Conservation (phyloP, 768 basidiomycete species). For the Lactarius sanguifluus region DNA sequence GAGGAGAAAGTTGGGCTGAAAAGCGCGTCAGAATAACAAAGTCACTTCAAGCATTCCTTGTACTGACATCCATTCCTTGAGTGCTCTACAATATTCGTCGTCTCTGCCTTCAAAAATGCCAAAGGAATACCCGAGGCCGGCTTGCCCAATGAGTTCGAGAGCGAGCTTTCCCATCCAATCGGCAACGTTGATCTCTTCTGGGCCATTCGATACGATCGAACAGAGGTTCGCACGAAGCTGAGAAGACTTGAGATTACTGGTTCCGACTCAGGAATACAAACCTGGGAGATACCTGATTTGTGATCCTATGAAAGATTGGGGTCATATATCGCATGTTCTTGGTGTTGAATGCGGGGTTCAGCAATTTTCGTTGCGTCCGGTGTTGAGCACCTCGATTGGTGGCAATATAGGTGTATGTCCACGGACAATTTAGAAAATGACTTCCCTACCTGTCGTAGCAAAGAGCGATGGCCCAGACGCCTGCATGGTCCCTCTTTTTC, state of each 20-base stretch:
- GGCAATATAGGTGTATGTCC: not conserved
- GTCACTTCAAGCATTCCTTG: too few species aligned
- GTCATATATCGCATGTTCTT: constrained; percentile 30
- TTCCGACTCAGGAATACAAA: not conserved
- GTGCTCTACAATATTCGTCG: not conserved
- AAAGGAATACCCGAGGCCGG: constrained; percentile 32
- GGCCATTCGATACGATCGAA: not conserved
- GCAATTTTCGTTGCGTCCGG: constrained; percentile 18
- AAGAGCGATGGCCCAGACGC: not conserved
- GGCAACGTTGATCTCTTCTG: constrained; percentile 26
- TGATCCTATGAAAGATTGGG: constrained; percentile 29
- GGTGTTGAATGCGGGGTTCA: constrained; percentile 29
- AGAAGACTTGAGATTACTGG: not conserved
- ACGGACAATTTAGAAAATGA: not conserved
- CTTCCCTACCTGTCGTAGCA: not conserved
- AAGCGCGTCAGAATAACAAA: not conserved
- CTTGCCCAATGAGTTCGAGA: constrained; percentile 32
- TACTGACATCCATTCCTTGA: constrained; percentile 27
- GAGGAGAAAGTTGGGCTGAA: constrained; percentile 22
- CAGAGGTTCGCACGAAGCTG: not conserved
- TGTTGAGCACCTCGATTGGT: constrained; percentile 2
- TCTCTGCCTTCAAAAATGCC: constrained; percentile 7
- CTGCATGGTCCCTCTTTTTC: not conserved
- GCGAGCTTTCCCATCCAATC: constrained; percentile 30
- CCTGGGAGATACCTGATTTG: constrained; percentile 16